phyloP scores from a whole-genome alignment of 2,329 filamentous ascomycete species.

The Zymoseptoria crescenta region DNA sequence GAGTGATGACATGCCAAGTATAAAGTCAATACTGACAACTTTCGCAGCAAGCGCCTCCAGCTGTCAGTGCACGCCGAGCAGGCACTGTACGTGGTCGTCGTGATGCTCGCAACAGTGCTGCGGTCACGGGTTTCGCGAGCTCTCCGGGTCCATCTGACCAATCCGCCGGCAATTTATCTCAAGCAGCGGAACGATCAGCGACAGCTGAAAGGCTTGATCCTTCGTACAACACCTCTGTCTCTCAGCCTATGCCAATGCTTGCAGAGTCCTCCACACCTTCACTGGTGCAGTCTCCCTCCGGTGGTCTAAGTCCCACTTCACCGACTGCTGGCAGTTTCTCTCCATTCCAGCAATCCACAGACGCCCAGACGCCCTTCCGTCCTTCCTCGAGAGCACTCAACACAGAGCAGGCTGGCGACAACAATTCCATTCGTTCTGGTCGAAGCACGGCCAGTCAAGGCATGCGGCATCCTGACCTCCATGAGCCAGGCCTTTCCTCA shows the following conservation, averaged over 20 bases:
- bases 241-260: conserved; percentile 5
- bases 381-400: conserved; percentile 25
- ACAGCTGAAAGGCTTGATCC: neutral
- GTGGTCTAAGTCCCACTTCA: neutral
- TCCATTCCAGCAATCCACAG: neutral
- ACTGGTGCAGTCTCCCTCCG: neutral
- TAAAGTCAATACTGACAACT: neutral
- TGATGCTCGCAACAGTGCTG: conserved; percentile 86
- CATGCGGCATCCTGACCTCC: conserved; percentile 71
- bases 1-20: conserved; percentile 18
- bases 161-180: neutral
- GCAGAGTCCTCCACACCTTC: neutral
- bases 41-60: conserved; percentile 49
- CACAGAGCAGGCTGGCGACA: conserved; percentile 61
- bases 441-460: conserved; percentile 57
- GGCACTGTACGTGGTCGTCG: conserved; percentile 80
- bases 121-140: conserved; percentile 32
- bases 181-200: conserved; percentile 3
- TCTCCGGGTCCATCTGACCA: conserved; percentile 6
- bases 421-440: conserved; percentile 82
- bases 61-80: conserved; percentile 32
- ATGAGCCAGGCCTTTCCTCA: conserved; percentile 70
- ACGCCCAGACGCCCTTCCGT: conserved; percentile 18
- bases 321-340: neutral
- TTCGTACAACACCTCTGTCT: neutral